phyloP scores from a whole-genome alignment of 202 grass and related monocot genomes.

The Cymbopogon flexuosus region DNA sequence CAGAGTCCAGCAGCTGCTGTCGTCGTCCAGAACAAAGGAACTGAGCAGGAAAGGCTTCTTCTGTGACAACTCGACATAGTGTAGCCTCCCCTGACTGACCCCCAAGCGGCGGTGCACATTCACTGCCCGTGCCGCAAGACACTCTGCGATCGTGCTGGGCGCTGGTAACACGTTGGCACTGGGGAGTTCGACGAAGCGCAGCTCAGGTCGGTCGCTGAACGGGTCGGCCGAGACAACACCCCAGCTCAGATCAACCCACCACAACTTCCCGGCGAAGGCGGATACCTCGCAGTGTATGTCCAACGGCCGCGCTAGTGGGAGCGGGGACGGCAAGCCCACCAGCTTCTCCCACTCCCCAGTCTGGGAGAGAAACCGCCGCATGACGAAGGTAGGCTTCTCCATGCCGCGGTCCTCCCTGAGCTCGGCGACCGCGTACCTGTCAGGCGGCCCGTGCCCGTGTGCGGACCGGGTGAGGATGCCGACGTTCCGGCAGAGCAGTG shows the following conservation, averaged over 20 bases:
- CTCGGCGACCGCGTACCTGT: neutral
- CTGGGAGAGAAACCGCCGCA: neutral
- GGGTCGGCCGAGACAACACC: slow-evolving; percentile 1
- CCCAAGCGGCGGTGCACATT: neutral
- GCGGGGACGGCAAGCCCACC: neutral
- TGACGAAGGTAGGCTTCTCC: no score
- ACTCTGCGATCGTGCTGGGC: no score
- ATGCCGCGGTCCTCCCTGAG: neutral
- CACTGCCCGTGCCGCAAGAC: no score
- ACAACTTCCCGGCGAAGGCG: slow-evolving; percentile 9
- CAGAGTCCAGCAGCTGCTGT: neutral
- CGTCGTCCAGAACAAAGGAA: neutral
- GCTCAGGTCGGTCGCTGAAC: slow-evolving; percentile 4
- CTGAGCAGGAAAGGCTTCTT: neutral
- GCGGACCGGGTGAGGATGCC: slow-evolving; percentile 22
- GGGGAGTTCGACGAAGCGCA: slow-evolving; percentile 17
- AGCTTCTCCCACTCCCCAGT: neutral
- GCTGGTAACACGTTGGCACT: no score
- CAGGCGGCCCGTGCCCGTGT: neutral
- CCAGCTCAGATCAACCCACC: slow-evolving; percentile 4
- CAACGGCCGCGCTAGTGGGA: neutral
- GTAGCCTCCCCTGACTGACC: slow-evolving; percentile 20
- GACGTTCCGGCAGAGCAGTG: neutral
- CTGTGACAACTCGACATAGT: slow-evolving; percentile 17
- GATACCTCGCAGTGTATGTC: neutral